Conservation (phyloP, 495 filamentous ascomycete species). For the Penicillium lagena region DNA sequence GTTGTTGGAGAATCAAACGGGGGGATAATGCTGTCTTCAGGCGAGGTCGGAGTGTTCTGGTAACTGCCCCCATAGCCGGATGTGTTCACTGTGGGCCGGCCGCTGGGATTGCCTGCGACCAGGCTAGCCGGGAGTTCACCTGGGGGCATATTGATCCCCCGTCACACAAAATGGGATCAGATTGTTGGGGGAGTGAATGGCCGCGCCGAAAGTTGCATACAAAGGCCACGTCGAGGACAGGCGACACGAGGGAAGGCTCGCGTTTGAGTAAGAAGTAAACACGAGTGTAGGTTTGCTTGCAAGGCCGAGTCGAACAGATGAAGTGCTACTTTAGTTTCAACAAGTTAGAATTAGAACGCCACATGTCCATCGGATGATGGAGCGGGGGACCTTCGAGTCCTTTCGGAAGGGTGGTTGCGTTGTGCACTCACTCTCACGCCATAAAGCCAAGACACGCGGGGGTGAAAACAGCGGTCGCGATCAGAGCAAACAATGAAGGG, state of each 20-base stretch:
- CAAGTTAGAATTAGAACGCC: background rate
- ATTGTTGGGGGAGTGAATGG: conserved; percentile 5
- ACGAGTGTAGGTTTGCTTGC: too few species aligned
- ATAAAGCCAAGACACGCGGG: conserved; percentile 13
- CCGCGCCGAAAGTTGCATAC: conserved; percentile 13
- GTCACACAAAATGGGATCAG: conserved; percentile 10
- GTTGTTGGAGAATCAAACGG: conserved; percentile 38
- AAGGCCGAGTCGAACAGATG: background rate
- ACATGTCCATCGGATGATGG: too few species aligned
- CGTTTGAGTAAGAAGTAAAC: too few species aligned
- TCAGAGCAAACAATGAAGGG: too few species aligned
- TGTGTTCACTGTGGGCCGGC: conserved; percentile 36
- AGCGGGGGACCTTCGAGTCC: too few species aligned
- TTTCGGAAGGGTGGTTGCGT: background rate
- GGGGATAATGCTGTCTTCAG: conserved; percentile 33
- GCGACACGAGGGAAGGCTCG: background rate
- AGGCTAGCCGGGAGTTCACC: conserved; percentile 43
- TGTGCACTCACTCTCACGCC: conserved; percentile 16
- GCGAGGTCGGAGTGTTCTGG: conserved; percentile 39
- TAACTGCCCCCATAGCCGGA: conserved; percentile 32
- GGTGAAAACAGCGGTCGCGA: conserved; percentile 2
- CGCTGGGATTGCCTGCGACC: conserved; percentile 40
- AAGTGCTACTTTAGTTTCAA: background rate
- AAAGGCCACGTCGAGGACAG: conserved; percentile 4
- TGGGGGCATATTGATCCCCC: conserved; percentile 38